Evolutionary conservation across 306 rosid species (phyloP).

Genomic region (Vicia faba): DNA sequence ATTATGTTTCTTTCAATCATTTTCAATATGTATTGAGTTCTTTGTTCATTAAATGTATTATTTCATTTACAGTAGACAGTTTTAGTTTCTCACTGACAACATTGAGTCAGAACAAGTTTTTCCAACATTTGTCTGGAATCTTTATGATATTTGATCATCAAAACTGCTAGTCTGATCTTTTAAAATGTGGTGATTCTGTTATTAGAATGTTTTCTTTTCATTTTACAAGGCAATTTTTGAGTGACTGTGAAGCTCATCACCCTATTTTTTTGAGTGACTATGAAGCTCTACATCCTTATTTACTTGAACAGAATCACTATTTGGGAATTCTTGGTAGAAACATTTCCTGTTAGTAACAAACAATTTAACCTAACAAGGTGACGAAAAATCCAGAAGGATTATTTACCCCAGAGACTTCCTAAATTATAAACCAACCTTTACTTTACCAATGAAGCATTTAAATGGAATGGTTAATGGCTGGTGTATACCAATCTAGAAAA

Average conservation of each 20-base stretch:
- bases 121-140: slow-evolving; percentile 2
- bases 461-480: slow-evolving; percentile 3
- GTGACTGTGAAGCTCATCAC: background rate
- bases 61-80: slow-evolving; percentile 17
- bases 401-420: background rate
- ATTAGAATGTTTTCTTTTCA: slow-evolving; percentile 9
- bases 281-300: background rate
- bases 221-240: slow-evolving; percentile 3
- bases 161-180: background rate
- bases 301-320: background rate
- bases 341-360: slow-evolving; percentile 14
- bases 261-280: background rate
- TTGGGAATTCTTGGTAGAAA: slow-evolving; percentile 11
- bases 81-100: background rate
- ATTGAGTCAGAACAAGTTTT: background rate
- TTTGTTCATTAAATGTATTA: slow-evolving; percentile 20
- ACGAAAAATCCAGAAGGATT: background rate
- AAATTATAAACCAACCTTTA: background rate
- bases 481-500: slow-evolving; percentile 2
- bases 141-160: slow-evolving; percentile 18
- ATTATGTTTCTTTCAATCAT: background rate
- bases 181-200: slow-evolving; percentile 3
- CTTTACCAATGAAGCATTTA: slow-evolving; percentile 6
- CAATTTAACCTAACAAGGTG: slow-evolving; percentile 21
- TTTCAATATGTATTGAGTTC: slow-evolving; percentile 24